These are phyloP conservation scores for Starmerella ratchasimensis DNA, from an alignment of 805 yeast species.

Conservation along the genomic window DNA sequence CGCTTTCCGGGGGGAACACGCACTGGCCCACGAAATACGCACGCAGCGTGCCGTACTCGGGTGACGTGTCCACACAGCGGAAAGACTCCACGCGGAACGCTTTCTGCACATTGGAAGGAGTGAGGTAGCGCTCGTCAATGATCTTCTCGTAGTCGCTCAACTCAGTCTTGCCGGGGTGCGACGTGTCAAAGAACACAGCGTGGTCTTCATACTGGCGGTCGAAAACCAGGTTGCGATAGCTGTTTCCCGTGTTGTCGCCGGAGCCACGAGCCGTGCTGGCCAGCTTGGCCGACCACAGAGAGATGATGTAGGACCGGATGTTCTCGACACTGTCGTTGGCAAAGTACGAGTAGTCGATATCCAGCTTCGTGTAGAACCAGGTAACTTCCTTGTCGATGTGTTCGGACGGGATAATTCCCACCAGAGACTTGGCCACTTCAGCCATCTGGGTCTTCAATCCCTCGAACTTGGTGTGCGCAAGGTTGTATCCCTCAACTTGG, in stretches of 20 bases:
- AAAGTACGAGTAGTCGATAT: slow-evolving; percentile 85
- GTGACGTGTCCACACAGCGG: slow-evolving; percentile 29
- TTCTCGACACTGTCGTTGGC: slow-evolving; percentile 71
- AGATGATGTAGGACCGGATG: slow-evolving; percentile 71
- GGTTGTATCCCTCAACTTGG: slow-evolving; percentile 43
- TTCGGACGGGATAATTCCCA: slow-evolving; percentile 82
- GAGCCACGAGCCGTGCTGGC: slow-evolving; percentile 57
- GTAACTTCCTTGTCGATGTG: slow-evolving; percentile 73
- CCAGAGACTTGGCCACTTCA: slow-evolving; percentile 65
- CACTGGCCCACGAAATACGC: slow-evolving; percentile 79
- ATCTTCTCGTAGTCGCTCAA: slow-evolving; percentile 48
- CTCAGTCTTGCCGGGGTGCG: slow-evolving; percentile 36
- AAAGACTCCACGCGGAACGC: slow-evolving; percentile 68
- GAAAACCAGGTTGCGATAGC: slow-evolving; percentile 44
- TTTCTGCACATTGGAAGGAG: slow-evolving; percentile 25
- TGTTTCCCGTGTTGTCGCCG: slow-evolving; percentile 29
- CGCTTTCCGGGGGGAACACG: slow-evolving; percentile 30
- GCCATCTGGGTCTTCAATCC: slow-evolving; percentile 74
- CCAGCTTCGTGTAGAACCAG: slow-evolving; percentile 79
- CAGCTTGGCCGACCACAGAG: slow-evolving; percentile 82
- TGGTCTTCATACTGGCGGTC: slow-evolving; percentile 70
- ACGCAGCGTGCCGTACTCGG: slow-evolving; percentile 38
- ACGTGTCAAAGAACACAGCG: slow-evolving; percentile 80
- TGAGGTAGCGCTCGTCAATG: slow-evolving; percentile 68
- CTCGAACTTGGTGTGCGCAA: slow-evolving; percentile 46